Base-by-base conservation (phyloP, 305 asterid genomes). In the Fraxinus angustifolia region DNA sequence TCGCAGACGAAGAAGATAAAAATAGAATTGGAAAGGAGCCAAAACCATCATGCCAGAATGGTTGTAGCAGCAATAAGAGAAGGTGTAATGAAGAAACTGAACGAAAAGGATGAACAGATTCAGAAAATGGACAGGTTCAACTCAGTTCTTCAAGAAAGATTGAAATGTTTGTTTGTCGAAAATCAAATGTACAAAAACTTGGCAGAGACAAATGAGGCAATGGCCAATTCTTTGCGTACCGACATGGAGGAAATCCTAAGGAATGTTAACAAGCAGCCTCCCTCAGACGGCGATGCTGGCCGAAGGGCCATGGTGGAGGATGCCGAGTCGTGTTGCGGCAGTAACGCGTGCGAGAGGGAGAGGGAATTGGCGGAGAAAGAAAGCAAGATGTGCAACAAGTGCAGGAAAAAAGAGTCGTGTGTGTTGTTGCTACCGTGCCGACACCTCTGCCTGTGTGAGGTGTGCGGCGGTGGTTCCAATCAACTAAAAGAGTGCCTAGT, bases 401-500 rank as follows among this genome's bases (percentile, higher is more conserved):
- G 98, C 26, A 93, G 91, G 11, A 91, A 88, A 67, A 85, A 88
- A 78, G 97, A 93, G 75, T 81, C 98, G 75, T 85, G 92, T 83
- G 98, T 94, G 73, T 17, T 94, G 87, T 78, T 94, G 72, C 73
- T 94, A 81, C 98, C 98, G 73, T 94, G 97, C 89, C 88, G 98
- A 74, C 98, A 94, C 60, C 88, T 94, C 30, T 93, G 97, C 85
- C 82, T 94, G 0, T 94, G 98, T 83, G 76, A 81, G 36, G 87
- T 53, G 0, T 93, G 68, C 21, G 68, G 68, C 11, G 10, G 98
- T 80, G 97, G 94, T 73, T 83, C 95, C 74, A 88, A 83, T 2
- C 90, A 86, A 35, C 78, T 87, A 5, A 91, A 87, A 33, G 73
- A 89, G 2, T 94, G 98, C 86, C 98, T 97, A 45, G 88, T 88